Base-by-base conservation (phyloP, 169 alveolate species). In the Plasmodium fragile region DNA sequence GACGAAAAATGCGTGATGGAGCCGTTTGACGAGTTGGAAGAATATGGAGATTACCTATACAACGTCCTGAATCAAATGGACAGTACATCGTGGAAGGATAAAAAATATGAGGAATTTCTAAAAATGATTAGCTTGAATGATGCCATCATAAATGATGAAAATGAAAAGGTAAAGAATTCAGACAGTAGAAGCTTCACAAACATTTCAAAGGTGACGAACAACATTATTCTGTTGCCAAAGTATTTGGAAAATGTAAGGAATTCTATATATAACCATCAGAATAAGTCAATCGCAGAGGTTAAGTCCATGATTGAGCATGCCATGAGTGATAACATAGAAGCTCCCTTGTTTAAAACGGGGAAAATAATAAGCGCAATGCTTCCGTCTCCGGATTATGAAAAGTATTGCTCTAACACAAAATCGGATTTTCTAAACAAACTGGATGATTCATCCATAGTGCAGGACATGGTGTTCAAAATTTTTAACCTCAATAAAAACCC, bases 341-440 rank as follows among this genome's bases (percentile, higher is more conserved):
- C 84, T 75, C 91, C 94, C 25, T 72, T 91, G 41, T 91, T 91
- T 81, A 91, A 91, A 70, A 91, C 94, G 7, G 94, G 94, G n/a
- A 91, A 91, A 91, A 81, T 91, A 30, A 53, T 69, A 30, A 91
- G 92, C 32, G 94, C 65, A 80, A 91, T 91, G 94, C 49, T 91
- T 36, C 94, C 94, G 25, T 91, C 94, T 53, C 94, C 94, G 13
- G 53, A 91, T 69, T 91, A 91, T 81, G 94, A 80, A 81, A 91
- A 91, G 77, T 91, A 91, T 43, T 80, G 83, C 77, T 49, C 92
- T 41, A 73, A 8, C 3, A 69, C 69, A 13, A 70, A 81, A 80
- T 49, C 39, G 22, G 55, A 36, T 70, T 49, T 30, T 81, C 72
- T 39, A 70, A 81, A 55, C 71, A 91, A 70, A 25, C 18, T 71